Base-by-base conservation (phyloP, 257 asterid genomes). In the Lavandula angustifolia region DNA sequence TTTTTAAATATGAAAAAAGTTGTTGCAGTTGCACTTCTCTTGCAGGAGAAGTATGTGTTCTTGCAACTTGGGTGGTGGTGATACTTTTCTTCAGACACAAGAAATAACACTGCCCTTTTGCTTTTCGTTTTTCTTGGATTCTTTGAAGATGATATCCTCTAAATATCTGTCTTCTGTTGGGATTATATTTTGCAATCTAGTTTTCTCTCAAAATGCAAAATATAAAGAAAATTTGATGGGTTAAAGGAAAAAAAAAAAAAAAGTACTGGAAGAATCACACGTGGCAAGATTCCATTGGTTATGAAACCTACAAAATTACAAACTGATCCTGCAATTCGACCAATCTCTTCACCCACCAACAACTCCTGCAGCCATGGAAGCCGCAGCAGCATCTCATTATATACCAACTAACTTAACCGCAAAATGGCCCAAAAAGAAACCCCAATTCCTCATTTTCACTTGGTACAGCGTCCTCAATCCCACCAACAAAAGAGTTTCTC, bases 351-450 rank as follows among this genome's bases (percentile, higher is more conserved):
- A 59, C 18, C 0, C 71, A 10, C 32, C 70, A 46, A 42, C 44
- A 60, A 38, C 54, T 57, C 33, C 72, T 7, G 55, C 76, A 66
- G 51, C 76, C 79, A 78, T 79, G 85, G 82, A 76, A 76, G 70
- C 76, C 59, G 46, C 62, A 31, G 63, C 76, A 64, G 51, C 71
- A 11, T 50, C 31, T 43, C 76, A 53, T 5, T 9, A 31, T 38
- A 77, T 54, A 62, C 37, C 69, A n/a, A 70, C 80, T 17, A 71
- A 51, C 49, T 8, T 50, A 35, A 62, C 62, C 70, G 61, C 83
- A 0, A 61, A 66, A 34, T 77, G 75, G 78, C 72, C 74, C 17
- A 80, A 56, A 53, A 49, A 33, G 10, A 74, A 54, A 54, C 69
- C 84, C 18, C 71, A 59, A 9, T 55, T 55, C 67, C 68, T 80